Evolutionary conservation across 2,329 filamentous ascomycete species (phyloP).

Genomic region (Ceratocystis albifundus): DNA sequence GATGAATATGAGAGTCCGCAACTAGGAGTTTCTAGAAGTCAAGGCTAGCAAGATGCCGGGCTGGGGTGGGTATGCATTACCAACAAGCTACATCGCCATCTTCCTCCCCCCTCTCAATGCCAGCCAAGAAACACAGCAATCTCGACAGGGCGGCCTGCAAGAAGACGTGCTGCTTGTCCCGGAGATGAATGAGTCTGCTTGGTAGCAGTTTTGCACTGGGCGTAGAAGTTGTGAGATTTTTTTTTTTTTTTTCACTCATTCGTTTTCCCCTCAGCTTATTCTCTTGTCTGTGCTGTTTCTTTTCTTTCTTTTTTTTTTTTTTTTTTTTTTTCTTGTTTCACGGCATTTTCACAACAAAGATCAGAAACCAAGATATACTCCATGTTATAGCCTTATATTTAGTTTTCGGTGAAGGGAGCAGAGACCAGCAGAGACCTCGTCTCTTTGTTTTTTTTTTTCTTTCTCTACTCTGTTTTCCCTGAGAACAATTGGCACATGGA

Average conservation of each 20-base stretch:
- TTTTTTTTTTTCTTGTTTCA: not conserved
- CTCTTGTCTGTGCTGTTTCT: not conserved
- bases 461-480: no score
- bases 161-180: not conserved
- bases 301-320: slow-evolving; percentile 9
- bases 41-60: not conserved
- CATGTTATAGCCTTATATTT: not conserved
- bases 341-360: not conserved
- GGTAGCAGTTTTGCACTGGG: not conserved
- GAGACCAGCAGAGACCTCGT: not conserved
- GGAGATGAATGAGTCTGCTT: not conserved
- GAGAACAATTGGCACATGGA: not conserved
- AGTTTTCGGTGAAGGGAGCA: slow-evolving; percentile 4
- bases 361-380: not conserved
- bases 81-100: no score
- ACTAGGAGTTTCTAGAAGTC: not conserved
- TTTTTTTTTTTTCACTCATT: not conserved
- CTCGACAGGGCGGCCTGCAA: no score
- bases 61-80: no score
- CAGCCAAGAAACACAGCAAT: no score
- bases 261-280: not conserved
- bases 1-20: not conserved
- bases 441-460: not conserved
- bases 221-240: not conserved
- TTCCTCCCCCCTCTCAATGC: no score